These are phyloP conservation scores for Neolecta irregularis DNA, from an alignment of 1,139 yeast species.

Conservation along the genomic window DNA sequence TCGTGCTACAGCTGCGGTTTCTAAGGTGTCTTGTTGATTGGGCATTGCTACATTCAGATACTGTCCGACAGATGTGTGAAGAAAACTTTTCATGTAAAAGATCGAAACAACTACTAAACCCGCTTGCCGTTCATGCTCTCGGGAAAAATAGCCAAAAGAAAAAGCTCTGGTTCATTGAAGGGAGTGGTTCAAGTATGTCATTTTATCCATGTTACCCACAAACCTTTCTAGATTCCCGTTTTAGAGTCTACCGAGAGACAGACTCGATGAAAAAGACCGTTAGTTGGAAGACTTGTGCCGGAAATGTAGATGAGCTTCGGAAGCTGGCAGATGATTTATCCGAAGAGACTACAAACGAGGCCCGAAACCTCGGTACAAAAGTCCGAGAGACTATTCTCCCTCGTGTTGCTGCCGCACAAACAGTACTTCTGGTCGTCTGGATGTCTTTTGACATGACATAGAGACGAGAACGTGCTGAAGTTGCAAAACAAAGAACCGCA, in stretches of 20 bases:
- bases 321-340: constrained; percentile 1
- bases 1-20: constrained; percentile 1
- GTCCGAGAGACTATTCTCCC: constrained; percentile 1
- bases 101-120: not conserved
- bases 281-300: constrained; percentile 3
- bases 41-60: constrained; percentile 2
- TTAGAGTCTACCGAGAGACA: constrained; percentile 3
- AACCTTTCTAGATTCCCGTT: constrained; percentile 3
- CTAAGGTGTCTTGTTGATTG: constrained; percentile 4
- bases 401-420: constrained; percentile 4
- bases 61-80: constrained; percentile 3
- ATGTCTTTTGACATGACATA: not conserved
- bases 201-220: not conserved
- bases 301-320: constrained; percentile 4
- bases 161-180: constrained; percentile 4
- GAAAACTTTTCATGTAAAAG: constrained; percentile 1
- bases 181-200: constrained; percentile 1
- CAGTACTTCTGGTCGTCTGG: not conserved
- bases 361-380: constrained; percentile 1
- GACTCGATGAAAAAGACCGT: not conserved
- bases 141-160: constrained; percentile 2
- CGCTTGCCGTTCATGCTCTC: constrained; percentile 1
- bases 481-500: constrained; percentile 1
- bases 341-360: constrained; percentile 1
- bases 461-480: constrained; percentile 1